Base-by-base conservation (phyloP, 2,329 filamentous ascomycete genomes). In the Paecilomyces formosus region DNA sequence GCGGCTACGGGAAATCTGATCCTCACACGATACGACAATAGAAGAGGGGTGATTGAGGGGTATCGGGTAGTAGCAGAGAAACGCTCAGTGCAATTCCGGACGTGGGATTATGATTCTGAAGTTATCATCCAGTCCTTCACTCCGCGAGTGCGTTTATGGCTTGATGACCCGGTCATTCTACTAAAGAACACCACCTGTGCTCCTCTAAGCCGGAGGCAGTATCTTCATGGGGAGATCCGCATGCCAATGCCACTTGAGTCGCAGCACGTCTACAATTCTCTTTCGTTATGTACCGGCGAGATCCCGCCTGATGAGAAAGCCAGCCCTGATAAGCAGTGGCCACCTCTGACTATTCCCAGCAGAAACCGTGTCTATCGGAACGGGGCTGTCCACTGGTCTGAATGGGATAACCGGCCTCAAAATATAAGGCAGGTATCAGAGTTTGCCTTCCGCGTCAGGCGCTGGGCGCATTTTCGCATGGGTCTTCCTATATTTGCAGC, bases 41-140 rank as follows among this genome's bases (percentile, higher is more conserved):
- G 83, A 3, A 80, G 84, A 51, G 88, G 87, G 15, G 87, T 86
- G 65, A 96, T 97, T 58, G 89, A 94, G 74, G 91, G 85, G 2
- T 91, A 92, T 69, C 83, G 87, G 15, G 76, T 97, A 15, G 77
- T 92, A 3, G 90, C 89, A 1, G 82, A 86, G 56, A 81, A 85
- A 56, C 77, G 76, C 1, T 72, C 75, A 24, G 80, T 83, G 6
- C 77, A 77, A 1, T 81, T 85, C 55, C 78, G 86, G 61, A 74
- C 80, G 3, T 95, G 89, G 89, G 75, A 83, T 54, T 81, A 81
- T 60, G 82, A 92, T 59, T 75, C 76, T 12, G 76, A 85, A 18
- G 86, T 91, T 15, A 80, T 88, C 31, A 87, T 95, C 33, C 85
- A 90, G 64, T 80, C 82, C 0, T 95, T 96, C 67, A 75, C 87